Evolutionary conservation across 2,329 filamentous ascomycete genomes (phyloP).

Genomic region (Lasiodiplodia hormozganensis): DNA sequence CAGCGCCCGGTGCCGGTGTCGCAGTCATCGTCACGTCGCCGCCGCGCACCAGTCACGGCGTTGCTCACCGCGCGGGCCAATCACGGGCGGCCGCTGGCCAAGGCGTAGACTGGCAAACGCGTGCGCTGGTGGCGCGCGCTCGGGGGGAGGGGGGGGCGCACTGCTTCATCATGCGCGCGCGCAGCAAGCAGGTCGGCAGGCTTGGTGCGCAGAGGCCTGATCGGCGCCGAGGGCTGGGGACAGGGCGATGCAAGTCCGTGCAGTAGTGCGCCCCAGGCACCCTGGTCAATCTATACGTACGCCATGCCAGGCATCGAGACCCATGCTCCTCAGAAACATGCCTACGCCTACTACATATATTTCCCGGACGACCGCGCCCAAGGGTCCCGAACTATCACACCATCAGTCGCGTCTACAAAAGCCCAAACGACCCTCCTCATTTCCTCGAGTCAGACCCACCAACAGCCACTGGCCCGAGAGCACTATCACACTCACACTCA

Average conservation of each 20-base stretch:
- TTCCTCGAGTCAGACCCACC: slow-evolving; percentile 15
- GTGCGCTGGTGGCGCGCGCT: slow-evolving; percentile 5
- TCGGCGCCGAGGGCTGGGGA: slow-evolving; percentile 16
- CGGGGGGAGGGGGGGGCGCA: neutral
- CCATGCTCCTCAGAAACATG: slow-evolving; percentile 15
- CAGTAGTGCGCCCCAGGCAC: neutral
- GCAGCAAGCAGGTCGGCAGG: neutral
- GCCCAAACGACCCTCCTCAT: slow-evolving; percentile 6
- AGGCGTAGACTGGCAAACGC: slow-evolving; percentile 15
- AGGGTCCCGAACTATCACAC: slow-evolving; percentile 8
- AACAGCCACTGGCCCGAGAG: neutral
- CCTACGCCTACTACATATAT: slow-evolving; percentile 21
- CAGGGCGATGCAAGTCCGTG: slow-evolving; percentile 3
- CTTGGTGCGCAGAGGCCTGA: slow-evolving; percentile 3
- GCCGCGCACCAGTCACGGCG: slow-evolving; percentile 6
- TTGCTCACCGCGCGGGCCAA: slow-evolving; percentile 3
- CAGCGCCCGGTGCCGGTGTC: neutral
- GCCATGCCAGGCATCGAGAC: slow-evolving; percentile 22
- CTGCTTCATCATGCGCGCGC: slow-evolving; percentile 24
- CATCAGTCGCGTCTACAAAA: slow-evolving; percentile 15
- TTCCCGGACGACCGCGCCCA: neutral
- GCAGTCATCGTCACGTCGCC: slow-evolving; percentile 24
- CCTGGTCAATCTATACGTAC: slow-evolving; percentile 10
- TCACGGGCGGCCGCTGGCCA: neutral
- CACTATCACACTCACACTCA: neutral